phyloP scores from a whole-genome alignment of 2,329 filamentous ascomycete genomes.

The Epichloe hybrida region DNA sequence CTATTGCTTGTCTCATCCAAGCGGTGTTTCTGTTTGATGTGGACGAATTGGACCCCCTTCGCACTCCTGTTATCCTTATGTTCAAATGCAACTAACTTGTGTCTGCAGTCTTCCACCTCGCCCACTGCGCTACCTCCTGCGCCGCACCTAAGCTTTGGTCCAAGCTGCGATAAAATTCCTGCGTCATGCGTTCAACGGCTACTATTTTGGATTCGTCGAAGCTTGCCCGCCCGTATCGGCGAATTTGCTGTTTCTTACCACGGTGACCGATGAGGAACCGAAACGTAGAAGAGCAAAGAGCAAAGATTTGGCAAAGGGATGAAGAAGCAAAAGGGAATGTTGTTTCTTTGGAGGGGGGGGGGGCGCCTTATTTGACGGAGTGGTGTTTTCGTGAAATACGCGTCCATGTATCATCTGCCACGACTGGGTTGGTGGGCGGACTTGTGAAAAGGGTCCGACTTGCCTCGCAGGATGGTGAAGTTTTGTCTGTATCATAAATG shows the following conservation, averaged over 20 bases:
- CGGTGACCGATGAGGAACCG: not conserved
- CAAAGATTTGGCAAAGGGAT: not conserved
- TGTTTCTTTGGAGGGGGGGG: not conserved
- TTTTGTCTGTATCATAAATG: constrained; percentile 7
- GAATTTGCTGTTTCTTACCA: not conserved
- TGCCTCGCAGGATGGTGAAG: not conserved
- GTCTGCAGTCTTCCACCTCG: constrained; percentile 82
- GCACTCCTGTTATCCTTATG: not conserved
- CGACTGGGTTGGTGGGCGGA: constrained; percentile 4
- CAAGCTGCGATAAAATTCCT: constrained; percentile 63
- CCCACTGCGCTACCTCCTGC: constrained; percentile 86
- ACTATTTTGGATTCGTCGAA: not conserved
- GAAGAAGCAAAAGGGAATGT: not conserved
- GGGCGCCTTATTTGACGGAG: not conserved
- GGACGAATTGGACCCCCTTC: not conserved
- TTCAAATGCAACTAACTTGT: not conserved
- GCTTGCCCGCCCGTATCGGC: not conserved
- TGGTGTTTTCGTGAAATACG: not conserved
- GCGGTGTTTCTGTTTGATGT: constrained; percentile 4
- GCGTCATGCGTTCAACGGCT: not conserved
- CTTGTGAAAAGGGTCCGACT: not conserved
- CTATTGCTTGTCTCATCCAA: not conserved
- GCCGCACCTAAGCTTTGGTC: constrained; percentile 94
- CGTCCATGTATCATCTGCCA: constrained; percentile 7
- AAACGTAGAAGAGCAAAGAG: constrained; percentile 6